A percentile compares a stretch with the other conserved stretches of the same genome.
phyloP scores from a whole-genome alignment of 352 stramenopile species.

The Phytophthora quininea region DNA sequence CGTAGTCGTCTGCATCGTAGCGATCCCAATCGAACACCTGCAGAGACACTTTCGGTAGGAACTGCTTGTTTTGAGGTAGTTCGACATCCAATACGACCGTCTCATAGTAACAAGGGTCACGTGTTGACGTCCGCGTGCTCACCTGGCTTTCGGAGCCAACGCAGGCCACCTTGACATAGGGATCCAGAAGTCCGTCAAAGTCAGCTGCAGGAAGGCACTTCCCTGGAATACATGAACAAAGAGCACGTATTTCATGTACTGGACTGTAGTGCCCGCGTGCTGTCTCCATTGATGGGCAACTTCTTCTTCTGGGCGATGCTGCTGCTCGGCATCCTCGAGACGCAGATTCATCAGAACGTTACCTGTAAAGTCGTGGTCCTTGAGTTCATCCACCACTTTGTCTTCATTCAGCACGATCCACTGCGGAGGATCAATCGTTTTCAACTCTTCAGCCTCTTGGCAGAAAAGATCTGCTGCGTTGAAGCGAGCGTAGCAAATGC shows the following conservation, averaged over 20 bases:
- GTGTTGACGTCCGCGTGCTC: constrained; percentile 63
- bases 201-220: constrained; percentile 74
- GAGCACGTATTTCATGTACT: constrained; percentile 81
- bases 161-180: constrained; percentile 88
- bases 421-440: constrained; percentile 48
- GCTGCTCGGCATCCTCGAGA: constrained; percentile 46
- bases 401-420: constrained; percentile 85
- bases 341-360: constrained; percentile 83
- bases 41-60: constrained; percentile 73
- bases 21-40: constrained; percentile 83
- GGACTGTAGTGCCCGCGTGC: constrained; percentile 54
- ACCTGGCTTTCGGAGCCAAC: constrained; percentile 72
- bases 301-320: constrained; percentile 34
- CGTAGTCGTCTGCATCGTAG: constrained; percentile 76
- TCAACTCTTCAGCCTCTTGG: constrained; percentile 35
- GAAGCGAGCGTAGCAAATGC: constrained; percentile 86
- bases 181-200: constrained; percentile 75
- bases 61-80: constrained; percentile 67
- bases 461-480: constrained; percentile 72
- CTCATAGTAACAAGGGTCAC: constrained; percentile 87
- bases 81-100: constrained; percentile 77
- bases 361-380: constrained; percentile 85
- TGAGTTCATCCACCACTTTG: constrained; percentile 74
- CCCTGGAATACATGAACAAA: constrained; percentile 86
- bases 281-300: constrained; percentile 60